A percentile compares a stretch with the other conserved stretches of the same genome.
Conservation (phyloP, 441 rosid genomes). For the Croton laevigatus region DNA sequence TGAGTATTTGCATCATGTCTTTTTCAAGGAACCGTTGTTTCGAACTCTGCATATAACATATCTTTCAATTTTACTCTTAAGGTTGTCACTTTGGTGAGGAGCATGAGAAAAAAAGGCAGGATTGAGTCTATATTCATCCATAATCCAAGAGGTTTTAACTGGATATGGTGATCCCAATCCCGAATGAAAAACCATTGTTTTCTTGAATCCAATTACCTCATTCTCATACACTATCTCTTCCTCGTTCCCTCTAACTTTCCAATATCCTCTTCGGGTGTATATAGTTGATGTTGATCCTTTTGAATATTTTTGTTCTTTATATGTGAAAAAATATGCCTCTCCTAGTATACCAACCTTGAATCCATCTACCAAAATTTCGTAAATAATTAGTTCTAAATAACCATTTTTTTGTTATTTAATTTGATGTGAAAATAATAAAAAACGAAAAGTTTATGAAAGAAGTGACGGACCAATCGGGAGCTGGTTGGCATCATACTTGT, state of each 20-base stretch:
- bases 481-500: background rate
- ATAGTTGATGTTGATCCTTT: background rate
- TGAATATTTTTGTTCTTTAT: background rate
- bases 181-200: background rate
- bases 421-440: no score
- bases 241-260: background rate
- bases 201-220: constrained; percentile 1
- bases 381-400: no score
- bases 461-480: background rate
- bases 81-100: no score
- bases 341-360: background rate
- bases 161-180: background rate
- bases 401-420: no score
- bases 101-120: background rate
- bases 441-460: background rate
- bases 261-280: background rate
- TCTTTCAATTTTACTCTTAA: background rate
- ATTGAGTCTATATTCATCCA: constrained; percentile 1
- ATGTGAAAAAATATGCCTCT: background rate
- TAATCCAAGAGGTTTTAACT: background rate
- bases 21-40: no score
- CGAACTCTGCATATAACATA: no score
- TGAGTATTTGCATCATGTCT: no score
- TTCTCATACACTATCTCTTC: background rate
- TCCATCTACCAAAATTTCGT: no score